Percentiles rank a stretch among this genome's conserved stretches.
Evolutionary conservation across 306 rosid species (phyloP).

Genomic region (Casuarina glauca): DNA sequence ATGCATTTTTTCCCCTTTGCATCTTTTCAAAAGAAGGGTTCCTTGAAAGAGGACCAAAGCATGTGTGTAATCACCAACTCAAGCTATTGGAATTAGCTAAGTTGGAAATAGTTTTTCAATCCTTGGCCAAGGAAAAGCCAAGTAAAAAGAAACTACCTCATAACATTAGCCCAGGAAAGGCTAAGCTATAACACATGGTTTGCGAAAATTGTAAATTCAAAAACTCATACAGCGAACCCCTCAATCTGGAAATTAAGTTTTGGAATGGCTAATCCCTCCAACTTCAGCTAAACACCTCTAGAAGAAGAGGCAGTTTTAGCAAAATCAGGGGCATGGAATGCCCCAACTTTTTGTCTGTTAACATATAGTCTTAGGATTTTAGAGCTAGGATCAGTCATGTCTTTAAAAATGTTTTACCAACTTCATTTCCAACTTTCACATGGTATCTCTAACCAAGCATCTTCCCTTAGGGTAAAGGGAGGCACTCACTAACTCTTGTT

Average conservation of each 20-base stretch:
- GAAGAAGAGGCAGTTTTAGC: constrained; percentile 46
- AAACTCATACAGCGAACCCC: constrained; percentile 41
- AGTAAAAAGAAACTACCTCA: constrained; percentile 31
- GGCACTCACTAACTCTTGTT: constrained; percentile 34
- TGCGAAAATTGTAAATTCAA: constrained; percentile 63
- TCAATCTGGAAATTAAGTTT: constrained; percentile 39
- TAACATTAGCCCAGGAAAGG: constrained; percentile 54
- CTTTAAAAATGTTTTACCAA: constrained; percentile 33
- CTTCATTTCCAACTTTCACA: constrained; percentile 36
- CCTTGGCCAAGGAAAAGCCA: constrained; percentile 54
- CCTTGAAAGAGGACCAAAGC: constrained; percentile 45
- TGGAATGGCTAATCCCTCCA: constrained; percentile 44
- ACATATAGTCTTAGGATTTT: constrained; percentile 54
- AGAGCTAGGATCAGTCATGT: constrained; percentile 42
- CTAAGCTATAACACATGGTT: constrained; percentile 41
- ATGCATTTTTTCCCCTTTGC: constrained; percentile 58
- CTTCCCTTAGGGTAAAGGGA: constrained; percentile 66
- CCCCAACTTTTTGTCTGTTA: constrained; percentile 68
- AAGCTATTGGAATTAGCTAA: constrained; percentile 64
- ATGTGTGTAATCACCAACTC: constrained; percentile 44
- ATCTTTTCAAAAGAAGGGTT: constrained; percentile 48
- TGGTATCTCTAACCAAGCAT: constrained; percentile 36
- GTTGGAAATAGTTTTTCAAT: constrained; percentile 41
- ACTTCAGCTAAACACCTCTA: constrained; percentile 48
- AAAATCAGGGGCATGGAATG: constrained; percentile 56